Percentiles rank a stretch among this genome's conserved stretches.
phyloP scores from a whole-genome alignment of 2,329 filamentous ascomycete genomes.

The Colletotrichum nymphaeae region DNA sequence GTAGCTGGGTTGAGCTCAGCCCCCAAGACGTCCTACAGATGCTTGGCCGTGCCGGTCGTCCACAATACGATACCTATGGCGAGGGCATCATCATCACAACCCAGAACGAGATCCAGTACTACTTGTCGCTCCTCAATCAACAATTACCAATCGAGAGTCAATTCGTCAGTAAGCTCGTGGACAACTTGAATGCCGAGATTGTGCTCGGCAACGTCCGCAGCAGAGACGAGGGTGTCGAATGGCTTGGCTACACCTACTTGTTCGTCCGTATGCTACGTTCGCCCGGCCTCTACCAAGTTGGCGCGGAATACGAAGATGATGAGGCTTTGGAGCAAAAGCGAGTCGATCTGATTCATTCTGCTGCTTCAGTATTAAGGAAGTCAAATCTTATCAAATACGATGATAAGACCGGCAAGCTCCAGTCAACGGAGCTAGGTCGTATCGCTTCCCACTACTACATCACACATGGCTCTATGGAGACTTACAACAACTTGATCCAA shows the following conservation, averaged over 20 bases:
- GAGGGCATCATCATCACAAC: slow-evolving; percentile 99
- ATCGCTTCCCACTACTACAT: slow-evolving; percentile 99
- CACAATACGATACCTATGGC: slow-evolving; percentile 97
- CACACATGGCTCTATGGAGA: slow-evolving; percentile 94
- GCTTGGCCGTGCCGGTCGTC: slow-evolving; percentile 95
- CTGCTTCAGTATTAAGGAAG: slow-evolving; percentile 86
- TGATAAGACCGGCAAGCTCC: slow-evolving; percentile 88
- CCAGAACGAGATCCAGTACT: slow-evolving; percentile 95
- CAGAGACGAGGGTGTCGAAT: slow-evolving; percentile 97
- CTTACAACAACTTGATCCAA: slow-evolving; percentile 95
- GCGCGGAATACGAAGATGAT: slow-evolving; percentile 94
- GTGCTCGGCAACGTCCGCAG: slow-evolving; percentile 93
- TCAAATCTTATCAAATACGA: slow-evolving; percentile 95
- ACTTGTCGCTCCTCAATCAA: slow-evolving; percentile 95
- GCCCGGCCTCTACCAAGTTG: slow-evolving; percentile 94
- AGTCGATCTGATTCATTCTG: slow-evolving; percentile 96
- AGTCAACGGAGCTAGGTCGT: slow-evolving; percentile 92
- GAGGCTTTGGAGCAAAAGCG: slow-evolving; percentile 93
- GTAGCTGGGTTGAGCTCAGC: slow-evolving; percentile 97
- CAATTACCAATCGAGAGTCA: slow-evolving; percentile 98
- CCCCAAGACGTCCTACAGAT: slow-evolving; percentile 98
- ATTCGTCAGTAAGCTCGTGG: slow-evolving; percentile 89
- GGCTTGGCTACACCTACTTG: slow-evolving; percentile 97
- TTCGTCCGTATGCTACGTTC: slow-evolving; percentile 98
- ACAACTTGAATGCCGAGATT: slow-evolving; percentile 96